Conservation (phyloP, 208 protist genomes). For the Trypanosoma grayi region DNA sequence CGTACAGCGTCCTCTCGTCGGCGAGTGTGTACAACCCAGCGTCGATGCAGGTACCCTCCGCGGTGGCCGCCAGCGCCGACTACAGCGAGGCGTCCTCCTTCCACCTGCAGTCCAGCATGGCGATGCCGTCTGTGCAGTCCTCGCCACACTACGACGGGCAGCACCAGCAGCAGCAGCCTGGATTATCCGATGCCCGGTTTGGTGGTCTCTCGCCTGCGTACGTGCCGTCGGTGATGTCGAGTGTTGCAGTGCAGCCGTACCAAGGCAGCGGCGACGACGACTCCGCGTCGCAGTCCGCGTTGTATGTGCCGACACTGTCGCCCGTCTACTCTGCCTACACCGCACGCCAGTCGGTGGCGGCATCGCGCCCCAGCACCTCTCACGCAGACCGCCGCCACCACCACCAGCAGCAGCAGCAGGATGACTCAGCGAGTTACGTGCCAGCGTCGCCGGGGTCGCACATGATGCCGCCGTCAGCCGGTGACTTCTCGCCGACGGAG, state of each 20-base stretch:
- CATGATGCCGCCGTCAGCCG: conserved; percentile 17
- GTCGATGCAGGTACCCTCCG: conserved; percentile 20
- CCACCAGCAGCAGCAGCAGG: not conserved
- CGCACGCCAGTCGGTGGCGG: not conserved
- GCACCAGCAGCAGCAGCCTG: not conserved
- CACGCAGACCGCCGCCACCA: not conserved
- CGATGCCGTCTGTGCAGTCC: conserved; percentile 22
- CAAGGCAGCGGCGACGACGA: not conserved
- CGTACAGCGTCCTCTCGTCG: conserved; percentile 45
- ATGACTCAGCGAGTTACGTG: conserved; percentile 21
- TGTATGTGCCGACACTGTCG: conserved; percentile 22
- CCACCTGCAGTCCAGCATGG: conserved; percentile 65
- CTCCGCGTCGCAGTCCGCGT: conserved; percentile 19
- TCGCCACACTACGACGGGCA: conserved; percentile 12
- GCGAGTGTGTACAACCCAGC: conserved; percentile 34
- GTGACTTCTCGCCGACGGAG: conserved; percentile 54
- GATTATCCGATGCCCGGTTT: too few relatives aligned
- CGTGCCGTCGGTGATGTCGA: conserved; percentile 25
- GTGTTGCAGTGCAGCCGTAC: conserved; percentile 23
- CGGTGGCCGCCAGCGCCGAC: conserved; percentile 21
- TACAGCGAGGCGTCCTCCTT: conserved; percentile 70
- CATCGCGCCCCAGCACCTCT: not conserved
- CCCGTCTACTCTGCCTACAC: conserved; percentile 19
- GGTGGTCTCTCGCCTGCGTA: conserved; percentile 17
- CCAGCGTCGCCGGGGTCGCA: conserved; percentile 24